Evolutionary conservation across 306 rosid genomes (phyloP).

Genomic region (Citrullus mucosospermus): DNA sequence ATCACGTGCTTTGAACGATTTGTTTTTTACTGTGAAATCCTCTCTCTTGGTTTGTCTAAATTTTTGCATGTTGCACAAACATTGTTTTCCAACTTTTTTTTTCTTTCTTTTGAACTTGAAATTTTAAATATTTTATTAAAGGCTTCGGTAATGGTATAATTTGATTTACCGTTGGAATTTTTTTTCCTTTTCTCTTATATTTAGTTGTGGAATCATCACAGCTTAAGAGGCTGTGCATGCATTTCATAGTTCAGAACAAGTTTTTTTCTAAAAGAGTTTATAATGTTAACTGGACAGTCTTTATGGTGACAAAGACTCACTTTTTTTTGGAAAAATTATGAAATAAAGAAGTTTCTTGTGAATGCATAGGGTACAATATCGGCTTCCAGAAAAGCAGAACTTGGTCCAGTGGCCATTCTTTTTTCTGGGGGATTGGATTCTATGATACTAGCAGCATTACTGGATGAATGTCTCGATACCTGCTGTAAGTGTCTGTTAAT

Average conservation of each 20-base stretch:
- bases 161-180: not conserved
- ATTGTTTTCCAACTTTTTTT: not conserved
- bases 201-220: not conserved
- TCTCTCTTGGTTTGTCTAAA: not conserved
- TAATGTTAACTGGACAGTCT: not conserved
- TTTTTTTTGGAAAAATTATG: not conserved
- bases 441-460: constrained; percentile 86
- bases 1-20: not conserved
- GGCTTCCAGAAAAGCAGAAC: constrained; percentile 31
- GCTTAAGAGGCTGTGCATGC: not conserved
- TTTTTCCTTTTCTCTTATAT: not conserved
- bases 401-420: constrained; percentile 72
- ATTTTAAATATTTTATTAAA: not conserved
- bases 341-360: constrained; percentile 1
- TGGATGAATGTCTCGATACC: constrained; percentile 63
- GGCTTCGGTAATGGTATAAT: not conserved
- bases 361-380: constrained; percentile 35
- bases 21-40: not conserved
- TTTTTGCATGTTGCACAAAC: not conserved
- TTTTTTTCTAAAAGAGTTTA: not conserved
- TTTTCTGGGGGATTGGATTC: constrained; percentile 98
- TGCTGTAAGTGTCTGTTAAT: constrained; percentile 45
- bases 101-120: not conserved
- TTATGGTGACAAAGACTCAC: not conserved
- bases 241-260: not conserved